phyloP scores from a whole-genome alignment of 164 flowering plant species.

The Malania oleifera region DNA sequence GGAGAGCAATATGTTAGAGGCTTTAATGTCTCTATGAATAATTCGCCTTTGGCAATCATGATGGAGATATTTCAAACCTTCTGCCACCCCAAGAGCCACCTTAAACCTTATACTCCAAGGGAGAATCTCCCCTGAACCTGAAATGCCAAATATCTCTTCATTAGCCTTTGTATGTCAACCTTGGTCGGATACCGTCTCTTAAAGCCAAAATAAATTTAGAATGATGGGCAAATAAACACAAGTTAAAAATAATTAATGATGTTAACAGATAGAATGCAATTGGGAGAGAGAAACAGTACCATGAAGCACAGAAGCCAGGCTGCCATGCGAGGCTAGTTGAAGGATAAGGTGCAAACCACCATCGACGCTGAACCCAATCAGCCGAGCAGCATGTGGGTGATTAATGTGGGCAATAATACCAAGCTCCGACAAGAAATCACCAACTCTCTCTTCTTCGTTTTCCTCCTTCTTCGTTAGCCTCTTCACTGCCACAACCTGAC shows the following conservation, averaged over 20 bases:
- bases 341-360: conserved; percentile 81
- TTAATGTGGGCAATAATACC: conserved; percentile 90
- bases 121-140: conserved; percentile 50
- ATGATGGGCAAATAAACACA: too few species aligned
- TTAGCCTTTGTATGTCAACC: too few species aligned
- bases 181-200: too few species aligned
- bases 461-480: conserved; percentile 49
- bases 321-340: conserved; percentile 70
- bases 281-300: conserved; percentile 28
- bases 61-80: conserved; percentile 84
- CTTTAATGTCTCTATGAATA: conserved; percentile 95
- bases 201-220: too few species aligned
- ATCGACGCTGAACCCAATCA: conserved; percentile 75
- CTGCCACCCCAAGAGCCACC: conserved; percentile 76
- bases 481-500: conserved; percentile 81
- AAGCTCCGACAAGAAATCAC: conserved; percentile 87
- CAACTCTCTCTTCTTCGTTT: conserved; percentile 51
- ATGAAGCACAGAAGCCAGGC: conserved; percentile 72
- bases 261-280: too few species aligned
- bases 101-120: conserved; percentile 72
- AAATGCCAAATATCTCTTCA: conserved; percentile 11
- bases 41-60: conserved; percentile 75
- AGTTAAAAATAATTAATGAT: too few species aligned
- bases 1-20: conserved; percentile 79
- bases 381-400: conserved; percentile 76